These are phyloP conservation scores for Aspergillus tanneri DNA, from an alignment of 2,329 filamentous ascomycete genomes.

Conservation along the genomic window DNA sequence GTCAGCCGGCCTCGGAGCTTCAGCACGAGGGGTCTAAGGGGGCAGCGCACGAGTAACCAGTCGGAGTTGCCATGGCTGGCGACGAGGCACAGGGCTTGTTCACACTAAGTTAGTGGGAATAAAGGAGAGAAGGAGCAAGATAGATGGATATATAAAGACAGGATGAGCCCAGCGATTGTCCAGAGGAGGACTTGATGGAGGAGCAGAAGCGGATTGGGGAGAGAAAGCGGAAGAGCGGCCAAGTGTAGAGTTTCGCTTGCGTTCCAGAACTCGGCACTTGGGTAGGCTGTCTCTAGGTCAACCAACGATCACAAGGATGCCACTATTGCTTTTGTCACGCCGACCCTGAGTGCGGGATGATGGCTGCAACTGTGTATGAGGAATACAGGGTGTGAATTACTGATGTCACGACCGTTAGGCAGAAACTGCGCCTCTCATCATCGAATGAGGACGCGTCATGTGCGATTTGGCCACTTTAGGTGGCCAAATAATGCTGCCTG, in stretches of 20 bases:
- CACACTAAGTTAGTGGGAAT: conserved; percentile 6
- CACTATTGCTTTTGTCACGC: no score
- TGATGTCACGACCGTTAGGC: no score
- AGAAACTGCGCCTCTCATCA: no score
- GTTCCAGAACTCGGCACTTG: not conserved
- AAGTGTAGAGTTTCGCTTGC: conserved; percentile 12
- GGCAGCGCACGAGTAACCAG: conserved; percentile 47
- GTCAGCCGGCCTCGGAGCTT: conserved; percentile 26
- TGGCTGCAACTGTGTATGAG: no score
- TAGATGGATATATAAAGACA: conserved; percentile 8
- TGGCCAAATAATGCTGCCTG: conserved; percentile 17
- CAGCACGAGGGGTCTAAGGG: conserved; percentile 21
- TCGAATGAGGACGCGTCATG: conserved; percentile 17
- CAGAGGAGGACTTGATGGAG: not conserved
- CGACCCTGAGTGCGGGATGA: no score
- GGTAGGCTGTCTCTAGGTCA: not conserved
- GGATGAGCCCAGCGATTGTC: conserved; percentile 3
- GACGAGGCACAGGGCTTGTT: conserved; percentile 19
- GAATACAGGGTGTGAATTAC: no score
- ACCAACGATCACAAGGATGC: not conserved
- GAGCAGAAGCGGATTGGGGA: conserved; percentile 7
- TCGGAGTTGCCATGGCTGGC: conserved; percentile 47
- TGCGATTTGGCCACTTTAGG: conserved; percentile 17
- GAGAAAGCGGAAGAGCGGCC: conserved; percentile 19
- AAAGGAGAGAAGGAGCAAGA: conserved; percentile 1